These are phyloP conservation scores for Ambrosiella xylebori DNA, from an alignment of 2,329 filamentous ascomycete genomes.

Conservation along the genomic window DNA sequence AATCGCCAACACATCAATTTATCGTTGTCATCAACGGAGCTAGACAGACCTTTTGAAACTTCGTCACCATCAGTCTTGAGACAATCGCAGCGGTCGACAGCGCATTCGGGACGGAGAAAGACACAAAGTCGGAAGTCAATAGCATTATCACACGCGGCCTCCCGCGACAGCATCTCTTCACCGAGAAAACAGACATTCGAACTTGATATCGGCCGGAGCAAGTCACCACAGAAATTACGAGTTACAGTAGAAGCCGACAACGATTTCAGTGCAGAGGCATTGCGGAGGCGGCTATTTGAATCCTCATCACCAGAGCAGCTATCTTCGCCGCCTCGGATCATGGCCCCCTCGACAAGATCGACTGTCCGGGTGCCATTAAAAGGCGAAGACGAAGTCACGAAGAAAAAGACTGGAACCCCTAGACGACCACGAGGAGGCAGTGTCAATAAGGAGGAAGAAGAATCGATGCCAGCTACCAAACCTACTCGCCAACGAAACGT, in stretches of 20 bases:
- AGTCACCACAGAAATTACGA: conserved; percentile 33
- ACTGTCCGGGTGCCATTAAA: conserved; percentile 10
- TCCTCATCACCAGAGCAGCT: conserved; percentile 20
- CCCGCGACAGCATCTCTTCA: conserved; percentile 19
- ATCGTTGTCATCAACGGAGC: background rate
- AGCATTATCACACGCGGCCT: background rate
- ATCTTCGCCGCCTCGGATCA: conserved; percentile 3
- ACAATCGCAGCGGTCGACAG: background rate
- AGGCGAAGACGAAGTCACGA: conserved; percentile 7
- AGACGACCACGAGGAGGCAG: conserved; percentile 2
- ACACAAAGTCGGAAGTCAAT: background rate
- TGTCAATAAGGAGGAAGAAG: background rate
- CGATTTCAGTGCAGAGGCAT: conserved; percentile 18
- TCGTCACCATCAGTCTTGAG: background rate
- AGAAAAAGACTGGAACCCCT: conserved; percentile 5
- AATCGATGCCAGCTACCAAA: background rate
- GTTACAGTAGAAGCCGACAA: conserved; percentile 38
- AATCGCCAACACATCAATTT: background rate
- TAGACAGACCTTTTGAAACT: background rate
- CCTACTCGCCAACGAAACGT: background rate
- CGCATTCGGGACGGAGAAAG: background rate
- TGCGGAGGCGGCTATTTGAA: conserved; percentile 26
- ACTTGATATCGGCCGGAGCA: conserved; percentile 34
- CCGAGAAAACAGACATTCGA: conserved; percentile 40
- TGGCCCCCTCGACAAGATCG: conserved; percentile 1